Conservation (phyloP, 495 filamentous ascomycete species). For the Aspergillus affinis region DNA sequence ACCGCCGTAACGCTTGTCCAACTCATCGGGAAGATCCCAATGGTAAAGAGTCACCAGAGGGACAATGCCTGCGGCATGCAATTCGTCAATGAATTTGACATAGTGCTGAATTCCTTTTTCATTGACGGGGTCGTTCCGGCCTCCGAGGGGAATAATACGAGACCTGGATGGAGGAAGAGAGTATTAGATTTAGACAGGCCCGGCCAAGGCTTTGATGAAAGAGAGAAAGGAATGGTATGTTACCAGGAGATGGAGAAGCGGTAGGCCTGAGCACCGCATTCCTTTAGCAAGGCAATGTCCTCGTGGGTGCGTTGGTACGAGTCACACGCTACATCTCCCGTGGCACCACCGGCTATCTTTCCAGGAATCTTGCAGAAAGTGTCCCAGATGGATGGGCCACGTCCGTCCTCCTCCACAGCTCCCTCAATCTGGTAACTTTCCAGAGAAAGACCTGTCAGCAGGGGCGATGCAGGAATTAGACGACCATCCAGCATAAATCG, state of each 20-base stretch:
- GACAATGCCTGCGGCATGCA: slow-evolving; percentile 48
- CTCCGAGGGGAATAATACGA: slow-evolving; percentile 64
- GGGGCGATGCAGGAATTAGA: not conserved
- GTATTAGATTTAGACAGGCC: not conserved
- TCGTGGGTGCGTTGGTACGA: slow-evolving; percentile 72
- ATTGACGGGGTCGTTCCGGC: slow-evolving; percentile 48
- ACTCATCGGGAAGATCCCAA: slow-evolving; percentile 54
- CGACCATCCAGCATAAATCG: not conserved
- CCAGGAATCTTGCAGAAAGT: slow-evolving; percentile 71
- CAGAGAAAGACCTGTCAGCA: not conserved
- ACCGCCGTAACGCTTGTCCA: slow-evolving; percentile 53
- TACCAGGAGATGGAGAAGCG: slow-evolving; percentile 78
- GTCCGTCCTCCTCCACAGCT: slow-evolving; percentile 62
- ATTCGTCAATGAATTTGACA: slow-evolving; percentile 47
- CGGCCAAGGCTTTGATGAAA: not conserved
- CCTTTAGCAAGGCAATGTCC: slow-evolving; percentile 71
- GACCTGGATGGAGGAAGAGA: slow-evolving; percentile 43
- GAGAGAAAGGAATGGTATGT: slow-evolving; percentile 42
- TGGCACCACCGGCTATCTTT: slow-evolving; percentile 70
- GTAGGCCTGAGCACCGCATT: slow-evolving; percentile 62
- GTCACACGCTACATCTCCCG: slow-evolving; percentile 71
- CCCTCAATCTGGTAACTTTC: slow-evolving; percentile 77
- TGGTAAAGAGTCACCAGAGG: slow-evolving; percentile 55
- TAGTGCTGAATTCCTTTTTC: slow-evolving; percentile 50
- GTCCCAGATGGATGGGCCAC: slow-evolving; percentile 76